These are phyloP conservation scores for Naematelia encephala DNA, from an alignment of 768 basidiomycete species.

Conservation along the genomic window DNA sequence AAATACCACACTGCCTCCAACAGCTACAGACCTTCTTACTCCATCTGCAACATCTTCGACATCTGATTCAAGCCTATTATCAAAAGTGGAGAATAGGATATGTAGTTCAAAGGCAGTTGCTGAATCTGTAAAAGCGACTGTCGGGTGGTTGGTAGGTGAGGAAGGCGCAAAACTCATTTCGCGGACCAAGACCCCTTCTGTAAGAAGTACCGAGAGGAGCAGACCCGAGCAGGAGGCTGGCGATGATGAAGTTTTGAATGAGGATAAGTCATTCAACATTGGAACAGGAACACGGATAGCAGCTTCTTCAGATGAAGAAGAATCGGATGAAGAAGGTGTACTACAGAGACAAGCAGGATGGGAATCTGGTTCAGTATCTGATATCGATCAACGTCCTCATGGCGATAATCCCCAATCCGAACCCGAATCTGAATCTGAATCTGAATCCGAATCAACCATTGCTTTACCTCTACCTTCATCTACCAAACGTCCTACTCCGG, in stretches of 20 bases:
- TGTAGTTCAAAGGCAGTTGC: slow-evolving; percentile 75
- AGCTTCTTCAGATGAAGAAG: slow-evolving; percentile 16
- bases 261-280: not conserved
- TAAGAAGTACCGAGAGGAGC: slow-evolving; percentile 24
- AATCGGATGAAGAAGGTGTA: slow-evolving; percentile 48
- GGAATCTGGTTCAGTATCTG: slow-evolving; percentile 55
- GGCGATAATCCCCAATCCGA: slow-evolving; percentile 2
- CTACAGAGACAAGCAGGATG: slow-evolving; percentile 48
- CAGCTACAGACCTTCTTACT: slow-evolving; percentile 1
- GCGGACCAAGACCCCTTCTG: slow-evolving; percentile 30
- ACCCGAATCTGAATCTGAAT: slow-evolving; percentile 8
- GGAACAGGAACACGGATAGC: slow-evolving; percentile 1
- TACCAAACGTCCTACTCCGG: slow-evolving; percentile 4
- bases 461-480: no score
- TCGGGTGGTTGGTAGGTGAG: slow-evolving; percentile 56
- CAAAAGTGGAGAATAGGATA: slow-evolving; percentile 68
- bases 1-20: slow-evolving; percentile 13
- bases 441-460: slow-evolving; percentile 2
- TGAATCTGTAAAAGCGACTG: slow-evolving; percentile 57
- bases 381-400: not conserved
- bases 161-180: slow-evolving; percentile 31
- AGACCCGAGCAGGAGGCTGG: not conserved
- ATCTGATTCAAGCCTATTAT: slow-evolving; percentile 53
- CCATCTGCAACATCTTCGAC: slow-evolving; percentile 14
- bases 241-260: slow-evolving; percentile 5